phyloP scores from a whole-genome alignment of 2,329 filamentous ascomycete species.

The Penicillium concentricum region DNA sequence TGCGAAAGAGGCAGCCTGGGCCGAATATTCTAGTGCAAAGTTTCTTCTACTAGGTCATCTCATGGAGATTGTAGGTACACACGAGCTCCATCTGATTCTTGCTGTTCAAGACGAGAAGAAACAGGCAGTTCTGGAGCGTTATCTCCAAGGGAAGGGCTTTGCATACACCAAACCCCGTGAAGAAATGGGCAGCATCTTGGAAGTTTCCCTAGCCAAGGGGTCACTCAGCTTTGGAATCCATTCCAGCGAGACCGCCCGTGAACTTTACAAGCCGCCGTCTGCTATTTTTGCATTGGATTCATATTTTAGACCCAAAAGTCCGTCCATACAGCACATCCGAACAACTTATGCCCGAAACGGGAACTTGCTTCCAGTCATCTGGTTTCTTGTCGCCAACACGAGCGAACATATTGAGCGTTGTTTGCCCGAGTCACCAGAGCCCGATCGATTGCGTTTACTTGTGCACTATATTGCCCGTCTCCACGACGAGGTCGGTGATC shows the following conservation, averaged over 20 bases:
- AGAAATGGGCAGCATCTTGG: slow-evolving; percentile 35
- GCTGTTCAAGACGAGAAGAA: slow-evolving; percentile 37
- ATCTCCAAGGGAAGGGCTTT: slow-evolving; percentile 44
- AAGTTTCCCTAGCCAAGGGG: slow-evolving; percentile 39
- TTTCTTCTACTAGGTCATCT: slow-evolving; percentile 47
- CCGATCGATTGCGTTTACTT: slow-evolving; percentile 35
- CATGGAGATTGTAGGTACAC: slow-evolving; percentile 34
- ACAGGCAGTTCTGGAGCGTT: slow-evolving; percentile 42
- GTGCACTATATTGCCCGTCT: slow-evolving; percentile 35
- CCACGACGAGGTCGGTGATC: slow-evolving; percentile 39
- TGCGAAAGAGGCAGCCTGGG: slow-evolving; percentile 44
- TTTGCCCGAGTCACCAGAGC: slow-evolving; percentile 37
- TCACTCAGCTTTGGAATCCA: slow-evolving; percentile 39
- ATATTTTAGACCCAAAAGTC: slow-evolving; percentile 41
- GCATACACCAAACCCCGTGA: slow-evolving; percentile 28
- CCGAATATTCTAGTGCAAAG: slow-evolving; percentile 49
- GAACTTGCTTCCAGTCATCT: slow-evolving; percentile 43
- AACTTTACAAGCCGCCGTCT: slow-evolving; percentile 36
- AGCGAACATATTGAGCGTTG: slow-evolving; percentile 48
- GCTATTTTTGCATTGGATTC: slow-evolving; percentile 47
- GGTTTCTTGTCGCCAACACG: slow-evolving; percentile 47
- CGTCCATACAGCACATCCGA: slow-evolving; percentile 41
- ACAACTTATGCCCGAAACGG: slow-evolving; percentile 37
- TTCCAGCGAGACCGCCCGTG: slow-evolving; percentile 30
- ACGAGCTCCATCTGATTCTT: slow-evolving; percentile 42